Conservation (phyloP, 2,329 filamentous ascomycete genomes). For the Metarhizium humberi region DNA sequence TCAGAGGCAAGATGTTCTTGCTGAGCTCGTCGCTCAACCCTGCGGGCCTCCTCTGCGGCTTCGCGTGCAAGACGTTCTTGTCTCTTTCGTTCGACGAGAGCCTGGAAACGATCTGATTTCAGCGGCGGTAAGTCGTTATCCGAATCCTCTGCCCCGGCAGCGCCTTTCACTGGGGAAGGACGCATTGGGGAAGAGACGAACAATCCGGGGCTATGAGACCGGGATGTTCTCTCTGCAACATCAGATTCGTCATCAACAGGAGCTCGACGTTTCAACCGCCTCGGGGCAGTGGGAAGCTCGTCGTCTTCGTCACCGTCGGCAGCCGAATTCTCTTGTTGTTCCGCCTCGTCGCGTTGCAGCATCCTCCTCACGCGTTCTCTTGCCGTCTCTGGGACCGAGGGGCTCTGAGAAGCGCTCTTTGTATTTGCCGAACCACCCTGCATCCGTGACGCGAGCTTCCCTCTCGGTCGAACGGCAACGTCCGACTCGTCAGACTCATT, state of each 20-base stretch:
- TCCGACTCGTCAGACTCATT: slow-evolving; percentile 35
- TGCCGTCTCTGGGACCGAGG: slow-evolving; percentile 19
- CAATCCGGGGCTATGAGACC: slow-evolving; percentile 34
- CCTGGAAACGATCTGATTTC: slow-evolving; percentile 55
- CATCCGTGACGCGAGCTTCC: slow-evolving; percentile 57
- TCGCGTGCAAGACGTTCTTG: slow-evolving; percentile 62
- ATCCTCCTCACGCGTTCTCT: slow-evolving; percentile 34
- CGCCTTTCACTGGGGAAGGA: slow-evolving; percentile 20
- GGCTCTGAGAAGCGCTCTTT: slow-evolving; percentile 6
- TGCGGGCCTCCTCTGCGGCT: slow-evolving; percentile 42
- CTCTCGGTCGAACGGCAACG: slow-evolving; percentile 41
- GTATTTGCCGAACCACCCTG: slow-evolving; percentile 24
- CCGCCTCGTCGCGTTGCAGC: slow-evolving; percentile 22
- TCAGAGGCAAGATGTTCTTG: slow-evolving; percentile 26
- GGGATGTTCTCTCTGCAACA: slow-evolving; percentile 9
- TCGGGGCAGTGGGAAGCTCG: slow-evolving; percentile 29
- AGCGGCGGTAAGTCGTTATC: slow-evolving; percentile 38
- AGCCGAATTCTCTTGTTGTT: slow-evolving; percentile 14
- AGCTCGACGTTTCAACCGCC: slow-evolving; percentile 28
- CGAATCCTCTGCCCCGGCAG: slow-evolving; percentile 27
- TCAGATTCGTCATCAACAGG: slow-evolving; percentile 22
- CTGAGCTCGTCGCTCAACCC: slow-evolving; percentile 30
- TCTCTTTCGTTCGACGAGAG: slow-evolving; percentile 64
- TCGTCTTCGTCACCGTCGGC: slow-evolving; percentile 22
- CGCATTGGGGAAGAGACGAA: slow-evolving; percentile 45